Conservation (phyloP, 176 grass and related monocot genomes). For the Oryza nivara region DNA sequence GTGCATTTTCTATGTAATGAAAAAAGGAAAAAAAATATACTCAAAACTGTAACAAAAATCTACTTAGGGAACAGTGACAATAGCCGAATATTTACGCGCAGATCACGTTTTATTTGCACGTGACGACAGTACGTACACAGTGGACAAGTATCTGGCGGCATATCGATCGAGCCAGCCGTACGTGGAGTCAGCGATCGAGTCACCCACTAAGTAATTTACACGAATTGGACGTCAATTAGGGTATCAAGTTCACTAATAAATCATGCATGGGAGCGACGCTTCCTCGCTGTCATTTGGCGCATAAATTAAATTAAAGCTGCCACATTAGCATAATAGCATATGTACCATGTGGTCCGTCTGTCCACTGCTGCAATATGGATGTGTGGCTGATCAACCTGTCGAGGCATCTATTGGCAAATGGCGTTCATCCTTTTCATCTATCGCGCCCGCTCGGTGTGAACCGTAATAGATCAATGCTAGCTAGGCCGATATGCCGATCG, state of each 20-base stretch:
- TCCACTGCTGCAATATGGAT: background rate
- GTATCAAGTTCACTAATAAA: background rate
- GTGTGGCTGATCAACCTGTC: background rate
- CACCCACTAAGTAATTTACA: background rate
- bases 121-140: background rate
- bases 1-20: no score
- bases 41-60: no score
- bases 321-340: conserved; percentile 1
- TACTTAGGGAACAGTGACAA: no score
- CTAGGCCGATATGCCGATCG: no score
- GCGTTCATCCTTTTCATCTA: background rate
- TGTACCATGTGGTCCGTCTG: background rate
- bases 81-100: background rate
- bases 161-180: background rate
- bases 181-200: background rate
- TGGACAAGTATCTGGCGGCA: background rate
- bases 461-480: no score
- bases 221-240: no score
- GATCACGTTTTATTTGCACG: background rate
- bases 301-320: conserved; percentile 20
- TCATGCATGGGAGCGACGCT: background rate
- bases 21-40: no score
- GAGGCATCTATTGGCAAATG: background rate
- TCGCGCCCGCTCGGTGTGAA: background rate
- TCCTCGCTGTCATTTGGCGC: background rate